These are phyloP conservation scores for Apodospora peruviana DNA, from an alignment of 495 filamentous ascomycete genomes.

Conservation along the genomic window DNA sequence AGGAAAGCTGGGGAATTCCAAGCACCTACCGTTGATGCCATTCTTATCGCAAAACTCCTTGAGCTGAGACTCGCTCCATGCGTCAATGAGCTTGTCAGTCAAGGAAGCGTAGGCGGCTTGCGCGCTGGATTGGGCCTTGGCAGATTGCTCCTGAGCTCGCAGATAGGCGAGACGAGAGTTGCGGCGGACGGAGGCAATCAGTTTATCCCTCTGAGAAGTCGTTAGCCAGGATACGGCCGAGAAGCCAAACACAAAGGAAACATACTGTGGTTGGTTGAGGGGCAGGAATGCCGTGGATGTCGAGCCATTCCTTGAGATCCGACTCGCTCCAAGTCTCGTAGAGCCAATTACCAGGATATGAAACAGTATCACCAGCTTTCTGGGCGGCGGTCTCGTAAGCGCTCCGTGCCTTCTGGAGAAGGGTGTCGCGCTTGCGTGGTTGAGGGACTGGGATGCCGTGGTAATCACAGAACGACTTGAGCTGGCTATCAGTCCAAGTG, in stretches of 20 bases:
- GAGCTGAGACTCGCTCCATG: conserved; percentile 81
- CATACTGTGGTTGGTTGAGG: conserved; percentile 70
- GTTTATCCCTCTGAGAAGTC: conserved; percentile 60
- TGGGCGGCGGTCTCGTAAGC: conserved; percentile 78
- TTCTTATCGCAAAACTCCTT: conserved; percentile 93
- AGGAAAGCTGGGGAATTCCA: too few relatives aligned
- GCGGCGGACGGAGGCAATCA: conserved; percentile 84
- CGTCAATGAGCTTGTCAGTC: conserved; percentile 76
- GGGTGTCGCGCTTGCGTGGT: conserved; percentile 76
- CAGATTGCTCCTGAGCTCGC: conserved; percentile 51
- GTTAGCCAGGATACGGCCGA: conserved; percentile 7
- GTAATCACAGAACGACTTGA: conserved; percentile 89
- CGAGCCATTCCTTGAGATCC: conserved; percentile 68
- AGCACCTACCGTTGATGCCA: conserved; percentile 58
- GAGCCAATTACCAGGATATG: conserved; percentile 95
- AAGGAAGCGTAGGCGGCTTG: conserved; percentile 63
- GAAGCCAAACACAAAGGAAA: background rate
- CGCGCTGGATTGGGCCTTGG: conserved; percentile 61
- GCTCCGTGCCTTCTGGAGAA: conserved; percentile 70
- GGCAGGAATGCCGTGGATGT: conserved; percentile 79
- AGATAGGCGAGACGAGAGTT: conserved; percentile 77
- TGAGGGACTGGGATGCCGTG: conserved; percentile 81
- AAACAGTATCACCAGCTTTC: conserved; percentile 72
- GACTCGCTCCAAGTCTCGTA: conserved; percentile 68
- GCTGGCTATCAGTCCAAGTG: conserved; percentile 62